Evolutionary conservation across 495 filamentous ascomycete species (phyloP).

Genomic region (Entonaema liquescens): DNA sequence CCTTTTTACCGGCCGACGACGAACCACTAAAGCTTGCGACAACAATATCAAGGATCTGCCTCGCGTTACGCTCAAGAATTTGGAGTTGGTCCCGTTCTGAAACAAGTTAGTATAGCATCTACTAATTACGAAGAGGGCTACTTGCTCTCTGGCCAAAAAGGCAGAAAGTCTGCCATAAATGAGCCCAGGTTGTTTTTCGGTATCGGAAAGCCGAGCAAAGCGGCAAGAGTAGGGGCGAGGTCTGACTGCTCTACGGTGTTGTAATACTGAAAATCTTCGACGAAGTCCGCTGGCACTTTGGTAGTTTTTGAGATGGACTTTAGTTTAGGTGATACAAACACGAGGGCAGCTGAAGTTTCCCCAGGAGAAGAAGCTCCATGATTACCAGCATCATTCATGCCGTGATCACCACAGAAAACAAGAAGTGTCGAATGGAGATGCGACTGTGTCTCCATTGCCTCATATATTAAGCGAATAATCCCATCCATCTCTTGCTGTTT

Average conservation of each 20-base stretch:
- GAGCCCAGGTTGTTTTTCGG: slow-evolving; percentile 93
- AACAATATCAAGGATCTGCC: slow-evolving; percentile 78
- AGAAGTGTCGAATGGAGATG: slow-evolving; percentile 83
- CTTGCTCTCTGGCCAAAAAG: slow-evolving; percentile 73
- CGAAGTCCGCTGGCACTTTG: slow-evolving; percentile 53
- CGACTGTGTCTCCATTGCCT: slow-evolving; percentile 70
- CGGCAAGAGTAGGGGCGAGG: slow-evolving; percentile 88
- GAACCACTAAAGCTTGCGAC: slow-evolving; percentile 70
- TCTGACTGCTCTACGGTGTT: slow-evolving; percentile 88
- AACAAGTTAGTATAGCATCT: slow-evolving; percentile 24
- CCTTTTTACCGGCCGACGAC: slow-evolving; percentile 55
- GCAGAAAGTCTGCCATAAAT: slow-evolving; percentile 80
- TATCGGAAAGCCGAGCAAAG: slow-evolving; percentile 84
- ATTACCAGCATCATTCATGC: slow-evolving; percentile 99
- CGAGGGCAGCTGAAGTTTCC: slow-evolving; percentile 90
- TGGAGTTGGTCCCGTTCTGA: slow-evolving; percentile 66
- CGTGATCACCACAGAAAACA: slow-evolving; percentile 91
- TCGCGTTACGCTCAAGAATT: slow-evolving; percentile 76
- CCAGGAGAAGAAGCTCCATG: slow-evolving; percentile 92
- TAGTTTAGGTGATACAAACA: slow-evolving; percentile 91
- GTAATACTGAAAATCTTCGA: slow-evolving; percentile 81
- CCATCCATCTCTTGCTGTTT: slow-evolving; percentile 96
- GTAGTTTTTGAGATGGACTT: slow-evolving; percentile 60
- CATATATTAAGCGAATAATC: slow-evolving; percentile 78
- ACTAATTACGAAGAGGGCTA: slow-evolving; percentile 38